Conservation (phyloP, 108 stramenopile species). For the Cyclotella baltica region DNA sequence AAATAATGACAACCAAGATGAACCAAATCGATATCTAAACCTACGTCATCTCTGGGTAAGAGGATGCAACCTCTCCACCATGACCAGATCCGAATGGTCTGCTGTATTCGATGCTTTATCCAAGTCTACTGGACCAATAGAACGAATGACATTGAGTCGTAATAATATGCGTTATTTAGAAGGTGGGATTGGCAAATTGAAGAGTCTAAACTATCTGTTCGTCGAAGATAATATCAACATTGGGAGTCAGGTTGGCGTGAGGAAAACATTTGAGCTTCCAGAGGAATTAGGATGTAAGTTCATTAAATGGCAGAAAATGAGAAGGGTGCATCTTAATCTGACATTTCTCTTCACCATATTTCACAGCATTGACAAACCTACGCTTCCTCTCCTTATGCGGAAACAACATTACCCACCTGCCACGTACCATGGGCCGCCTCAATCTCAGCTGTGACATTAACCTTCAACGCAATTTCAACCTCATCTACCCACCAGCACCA, state of each 20-base stretch:
- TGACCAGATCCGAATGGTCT: conserved; percentile 42
- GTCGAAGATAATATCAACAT: conserved; percentile 32
- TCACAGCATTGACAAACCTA: conserved; percentile 30
- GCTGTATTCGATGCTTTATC: conserved; percentile 41
- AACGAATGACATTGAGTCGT: conserved; percentile 45
- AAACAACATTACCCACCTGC: conserved; percentile 40
- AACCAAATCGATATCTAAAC: conserved; percentile 15
- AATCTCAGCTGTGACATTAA: conserved; percentile 34
- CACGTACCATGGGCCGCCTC: conserved; percentile 38
- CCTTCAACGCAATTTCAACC: conserved; percentile 41
- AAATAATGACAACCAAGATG: not conserved
- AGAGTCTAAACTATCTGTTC: conserved; percentile 46
- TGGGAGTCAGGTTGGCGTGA: not conserved
- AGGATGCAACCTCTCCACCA: conserved; percentile 39
- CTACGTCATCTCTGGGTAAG: conserved; percentile 51
- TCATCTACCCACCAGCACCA: conserved; percentile 33
- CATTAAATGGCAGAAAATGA: not conserved
- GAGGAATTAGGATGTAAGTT: conserved; percentile 31
- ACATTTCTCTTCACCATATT: not conserved
- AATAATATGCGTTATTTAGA: conserved; percentile 44
- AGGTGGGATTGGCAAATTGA: conserved; percentile 36
- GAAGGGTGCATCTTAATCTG: not conserved
- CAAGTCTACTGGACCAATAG: conserved; percentile 37
- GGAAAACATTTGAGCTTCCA: conserved; percentile 33
- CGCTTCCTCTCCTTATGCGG: conserved; percentile 39